Evolutionary conservation across 345 rosid genomes (phyloP).

Genomic region (Lepidium aucheri): DNA sequence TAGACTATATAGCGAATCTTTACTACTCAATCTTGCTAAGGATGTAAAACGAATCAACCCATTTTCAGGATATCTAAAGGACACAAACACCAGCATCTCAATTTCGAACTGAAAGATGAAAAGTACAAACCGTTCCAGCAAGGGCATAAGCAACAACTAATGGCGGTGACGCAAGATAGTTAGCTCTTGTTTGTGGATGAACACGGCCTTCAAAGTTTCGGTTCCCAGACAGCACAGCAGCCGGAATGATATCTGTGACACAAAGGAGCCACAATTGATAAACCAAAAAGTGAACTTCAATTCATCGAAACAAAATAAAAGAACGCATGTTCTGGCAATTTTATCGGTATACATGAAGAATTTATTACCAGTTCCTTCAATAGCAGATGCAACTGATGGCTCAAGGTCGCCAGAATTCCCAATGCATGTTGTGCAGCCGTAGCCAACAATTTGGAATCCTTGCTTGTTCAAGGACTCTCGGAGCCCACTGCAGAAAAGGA

Average conservation of each 20-base stretch:
- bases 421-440: slow-evolving; percentile 80
- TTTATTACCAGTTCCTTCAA: slow-evolving; percentile 54
- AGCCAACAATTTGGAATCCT: slow-evolving; percentile 71
- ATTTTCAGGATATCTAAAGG: not conserved
- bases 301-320: not conserved
- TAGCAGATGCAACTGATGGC: slow-evolving; percentile 52
- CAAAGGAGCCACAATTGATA: not conserved
- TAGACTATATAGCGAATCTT: not conserved
- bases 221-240: slow-evolving; percentile 88
- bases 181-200: slow-evolving; percentile 77
- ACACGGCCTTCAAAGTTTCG: slow-evolving; percentile 85
- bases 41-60: not conserved
- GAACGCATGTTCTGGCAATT: not conserved
- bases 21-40: not conserved
- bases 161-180: slow-evolving; percentile 90
- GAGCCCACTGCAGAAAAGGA: slow-evolving; percentile 47
- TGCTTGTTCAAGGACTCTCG: slow-evolving; percentile 52
- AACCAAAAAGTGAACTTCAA: not conserved
- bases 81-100: not conserved
- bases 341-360: not conserved
- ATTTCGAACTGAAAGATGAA: not conserved
- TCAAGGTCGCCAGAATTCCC: slow-evolving; percentile 74
- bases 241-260: slow-evolving; percentile 56
- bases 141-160: slow-evolving; percentile 89
- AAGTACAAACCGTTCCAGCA: slow-evolving; percentile 50